Conservation (phyloP, 495 filamentous ascomycete species). For the Pyronema domesticum region DNA sequence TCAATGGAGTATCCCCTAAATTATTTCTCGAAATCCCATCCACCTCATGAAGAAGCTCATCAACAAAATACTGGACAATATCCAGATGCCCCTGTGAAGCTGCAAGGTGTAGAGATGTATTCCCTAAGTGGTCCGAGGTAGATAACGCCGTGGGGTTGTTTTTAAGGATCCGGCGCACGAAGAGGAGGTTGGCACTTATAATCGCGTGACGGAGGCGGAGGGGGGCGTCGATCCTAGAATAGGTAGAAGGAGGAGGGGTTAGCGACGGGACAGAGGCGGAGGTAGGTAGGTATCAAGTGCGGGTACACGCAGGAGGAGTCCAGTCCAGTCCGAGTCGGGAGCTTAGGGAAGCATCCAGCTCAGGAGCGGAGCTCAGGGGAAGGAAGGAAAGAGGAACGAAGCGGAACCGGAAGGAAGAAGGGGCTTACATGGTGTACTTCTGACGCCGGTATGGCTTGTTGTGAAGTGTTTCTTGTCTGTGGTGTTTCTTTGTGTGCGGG, state of each 20-base stretch:
- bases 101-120: constrained; percentile 64
- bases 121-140: constrained; percentile 33
- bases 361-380: too few species aligned
- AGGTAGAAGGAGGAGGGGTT: neutral
- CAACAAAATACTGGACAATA: constrained; percentile 39
- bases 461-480: too few species aligned
- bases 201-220: constrained; percentile 57
- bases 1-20: constrained; percentile 50
- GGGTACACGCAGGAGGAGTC: neutral
- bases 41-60: constrained; percentile 37
- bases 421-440: too few species aligned
- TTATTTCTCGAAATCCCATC: constrained; percentile 48
- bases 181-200: constrained; percentile 42
- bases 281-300: neutral
- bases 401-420: too few species aligned
- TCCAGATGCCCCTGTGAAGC: constrained; percentile 46
- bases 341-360: too few species aligned
- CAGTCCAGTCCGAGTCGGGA: too few species aligned
- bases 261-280: neutral
- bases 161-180: constrained; percentile 42
- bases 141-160: constrained; percentile 45
- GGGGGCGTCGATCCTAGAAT: constrained; percentile 43
- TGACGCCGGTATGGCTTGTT: too few species aligned
- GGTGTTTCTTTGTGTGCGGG: too few species aligned
- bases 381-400: too few species aligned